Conservation (phyloP, 805 yeast genomes). For the Isabelozyma pseudorhagii region DNA sequence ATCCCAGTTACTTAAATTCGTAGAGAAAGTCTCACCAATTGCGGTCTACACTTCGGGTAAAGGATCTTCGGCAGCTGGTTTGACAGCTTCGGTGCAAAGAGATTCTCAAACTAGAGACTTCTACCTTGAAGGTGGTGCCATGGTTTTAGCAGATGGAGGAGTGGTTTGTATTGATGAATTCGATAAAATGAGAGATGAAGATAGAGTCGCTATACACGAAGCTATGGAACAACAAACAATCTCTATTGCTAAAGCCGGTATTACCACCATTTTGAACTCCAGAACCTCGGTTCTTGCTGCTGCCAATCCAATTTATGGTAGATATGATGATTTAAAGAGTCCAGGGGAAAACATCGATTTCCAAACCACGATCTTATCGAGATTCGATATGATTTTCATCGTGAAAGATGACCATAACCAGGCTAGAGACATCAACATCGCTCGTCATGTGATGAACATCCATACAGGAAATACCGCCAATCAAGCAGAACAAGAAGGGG, state of each 20-base stretch:
- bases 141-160: slow-evolving; percentile 99
- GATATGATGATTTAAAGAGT: slow-evolving; percentile 92
- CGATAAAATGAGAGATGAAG: slow-evolving; percentile 99
- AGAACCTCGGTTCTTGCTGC: slow-evolving; percentile 97
- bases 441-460: slow-evolving; percentile 90
- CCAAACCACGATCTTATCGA: slow-evolving; percentile 92
- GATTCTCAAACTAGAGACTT: slow-evolving; percentile 87
- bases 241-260: slow-evolving; percentile 98
- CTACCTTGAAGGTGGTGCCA: slow-evolving; percentile 98
- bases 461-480: slow-evolving; percentile 72
- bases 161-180: slow-evolving; percentile 99
- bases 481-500: slow-evolving; percentile 60
- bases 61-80: slow-evolving; percentile 99
- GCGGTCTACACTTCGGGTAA: slow-evolving; percentile 97
- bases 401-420: slow-evolving; percentile 94
- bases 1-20: slow-evolving; percentile 92
- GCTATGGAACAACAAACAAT: slow-evolving; percentile 99
- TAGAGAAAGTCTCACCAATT: slow-evolving; percentile 91
- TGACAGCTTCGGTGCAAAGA: slow-evolving; percentile 96
- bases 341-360: slow-evolving; percentile 98
- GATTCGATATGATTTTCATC: slow-evolving; percentile 98
- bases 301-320: slow-evolving; percentile 95
- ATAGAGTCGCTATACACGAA: slow-evolving; percentile 97
- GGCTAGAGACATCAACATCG: slow-evolving; percentile 80
- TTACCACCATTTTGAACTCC: slow-evolving; percentile 92